These are phyloP conservation scores for Thielaviopsis populi DNA, from an alignment of 2,329 filamentous ascomycete genomes.

Conservation along the genomic window DNA sequence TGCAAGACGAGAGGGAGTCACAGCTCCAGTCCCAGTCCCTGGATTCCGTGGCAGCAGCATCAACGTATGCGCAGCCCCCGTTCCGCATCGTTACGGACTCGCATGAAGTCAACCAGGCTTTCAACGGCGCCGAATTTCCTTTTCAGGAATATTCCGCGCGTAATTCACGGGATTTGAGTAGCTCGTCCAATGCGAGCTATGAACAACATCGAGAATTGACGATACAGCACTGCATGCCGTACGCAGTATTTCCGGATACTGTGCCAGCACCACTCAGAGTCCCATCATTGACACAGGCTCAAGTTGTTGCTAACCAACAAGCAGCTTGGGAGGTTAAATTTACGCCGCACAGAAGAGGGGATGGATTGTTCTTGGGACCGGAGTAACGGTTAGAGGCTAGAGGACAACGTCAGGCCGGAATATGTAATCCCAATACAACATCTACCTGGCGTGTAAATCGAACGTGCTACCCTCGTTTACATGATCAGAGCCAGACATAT, in stretches of 20 bases:
- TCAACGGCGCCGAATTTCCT: conserved; percentile 1
- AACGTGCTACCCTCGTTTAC: too few species aligned
- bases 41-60: background rate
- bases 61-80: background rate
- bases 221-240: background rate
- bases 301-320: background rate
- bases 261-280: background rate
- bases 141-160: background rate
- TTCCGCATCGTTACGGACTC: conserved; percentile 12
- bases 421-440: background rate
- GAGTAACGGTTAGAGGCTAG: too few species aligned
- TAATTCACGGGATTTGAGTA: background rate
- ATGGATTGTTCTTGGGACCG: too few species aligned
- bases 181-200: background rate
- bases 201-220: background rate
- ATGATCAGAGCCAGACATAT: too few species aligned
- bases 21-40: background rate
- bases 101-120: conserved; percentile 8
- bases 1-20: background rate
- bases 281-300: background rate
- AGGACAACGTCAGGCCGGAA: background rate
- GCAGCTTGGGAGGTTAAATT: background rate
- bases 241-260: background rate
- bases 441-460: background rate
- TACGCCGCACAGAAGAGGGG: background rate